These are phyloP conservation scores for Zasmidium citrigriseum DNA, from an alignment of 2,329 filamentous ascomycete species.

Conservation along the genomic window DNA sequence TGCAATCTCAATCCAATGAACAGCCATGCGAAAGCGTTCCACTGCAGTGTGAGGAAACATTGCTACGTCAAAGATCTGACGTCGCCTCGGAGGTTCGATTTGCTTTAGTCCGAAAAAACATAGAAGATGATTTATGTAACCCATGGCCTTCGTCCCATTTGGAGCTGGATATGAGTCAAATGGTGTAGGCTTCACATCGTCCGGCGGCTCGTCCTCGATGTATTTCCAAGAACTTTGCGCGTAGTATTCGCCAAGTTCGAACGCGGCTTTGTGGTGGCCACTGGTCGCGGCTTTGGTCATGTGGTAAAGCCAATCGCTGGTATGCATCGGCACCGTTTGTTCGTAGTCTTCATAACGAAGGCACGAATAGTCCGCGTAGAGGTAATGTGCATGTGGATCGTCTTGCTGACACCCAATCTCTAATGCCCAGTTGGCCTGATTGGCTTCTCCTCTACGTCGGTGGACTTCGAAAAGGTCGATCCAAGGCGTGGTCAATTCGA, in stretches of 20 bases:
- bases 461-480: slow-evolving; percentile 32
- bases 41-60: slow-evolving; percentile 28
- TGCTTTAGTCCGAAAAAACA: neutral
- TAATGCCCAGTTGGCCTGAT: slow-evolving; percentile 35
- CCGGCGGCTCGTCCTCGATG: slow-evolving; percentile 36
- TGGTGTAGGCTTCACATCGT: slow-evolving; percentile 35
- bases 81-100: slow-evolving; percentile 9
- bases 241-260: slow-evolving; percentile 44
- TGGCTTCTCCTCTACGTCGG: slow-evolving; percentile 6
- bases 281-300: slow-evolving; percentile 48
- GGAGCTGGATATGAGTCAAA: slow-evolving; percentile 32
- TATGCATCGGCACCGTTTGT: slow-evolving; percentile 12
- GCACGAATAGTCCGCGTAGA: slow-evolving; percentile 32
- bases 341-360: slow-evolving; percentile 22
- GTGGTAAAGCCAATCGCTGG: slow-evolving; percentile 43
- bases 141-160: neutral
- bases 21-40: slow-evolving; percentile 27
- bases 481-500: slow-evolving; percentile 34
- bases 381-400: slow-evolving; percentile 46
- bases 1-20: slow-evolving; percentile 30
- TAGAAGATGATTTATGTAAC: neutral
- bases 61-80: slow-evolving; percentile 30
- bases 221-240: slow-evolving; percentile 33
- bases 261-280: slow-evolving; percentile 40
- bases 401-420: slow-evolving; percentile 41